Base-by-base conservation (phyloP, 1,284 basidiomycete species). In the Mycena citricolor region DNA sequence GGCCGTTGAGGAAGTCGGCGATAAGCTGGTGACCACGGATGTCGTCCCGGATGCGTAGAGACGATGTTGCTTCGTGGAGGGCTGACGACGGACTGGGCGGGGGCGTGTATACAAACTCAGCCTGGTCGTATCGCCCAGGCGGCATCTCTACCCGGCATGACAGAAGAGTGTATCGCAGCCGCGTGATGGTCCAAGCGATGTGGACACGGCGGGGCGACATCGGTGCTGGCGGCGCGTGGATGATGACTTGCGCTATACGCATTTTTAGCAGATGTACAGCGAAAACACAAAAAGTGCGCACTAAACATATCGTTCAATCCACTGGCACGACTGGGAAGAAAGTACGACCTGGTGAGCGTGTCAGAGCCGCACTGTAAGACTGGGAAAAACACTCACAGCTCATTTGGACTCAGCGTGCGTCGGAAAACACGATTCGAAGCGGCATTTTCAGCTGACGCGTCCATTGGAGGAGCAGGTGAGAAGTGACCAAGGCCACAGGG, bases 251-350 rank as follows among this genome's bases (percentile, higher is more conserved):
- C 12, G 14, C 49, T 51, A 29, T 14, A 25, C 13, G 39, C 11
- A 21, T n/a, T 7, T 39, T 20, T 23, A n/a, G 30, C 12, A n/a
- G 16, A 4, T 24, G 30, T n/a, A 32, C 13, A 31, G 22, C 20
- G 5, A 33, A 12, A 4, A 22, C 12, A 14, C 19, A 39, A 29
- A 11, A 17, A 16, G 19, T n/a, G 39, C 49, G 21, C 23, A 51
- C 50, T 16, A 23, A 22, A 48, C 50, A 48, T 44, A n/a, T 52
- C 50, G 16, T 52, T 52, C 4, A 51, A 28, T 4, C 49, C 49
- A 12, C 44, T 40, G 3, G 41, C 49, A 32, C 49, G 38, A 39
- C 49, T 51, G 13, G 49, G 49, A 8, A 51, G 31, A 22, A 51
- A 51, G 38, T 47, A 51, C 37, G 49, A 51, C 11, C 49, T 51